These are phyloP conservation scores for Cutaneotrichosporon mucoides DNA, from an alignment of 1,284 basidiomycete species.

Conservation along the genomic window DNA sequence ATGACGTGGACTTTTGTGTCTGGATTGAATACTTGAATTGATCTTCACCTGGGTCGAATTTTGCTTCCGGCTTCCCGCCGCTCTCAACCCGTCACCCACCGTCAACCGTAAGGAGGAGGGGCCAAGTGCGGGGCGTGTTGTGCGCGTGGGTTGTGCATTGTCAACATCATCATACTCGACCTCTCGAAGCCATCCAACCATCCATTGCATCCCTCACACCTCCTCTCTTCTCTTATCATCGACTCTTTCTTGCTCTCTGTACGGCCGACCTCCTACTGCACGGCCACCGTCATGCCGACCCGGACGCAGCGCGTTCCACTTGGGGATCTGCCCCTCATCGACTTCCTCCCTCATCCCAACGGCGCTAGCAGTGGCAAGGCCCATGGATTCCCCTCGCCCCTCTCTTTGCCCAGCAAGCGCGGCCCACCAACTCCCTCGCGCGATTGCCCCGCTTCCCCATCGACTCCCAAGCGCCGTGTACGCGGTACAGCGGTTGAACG, in stretches of 20 bases:
- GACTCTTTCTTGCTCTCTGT: no score
- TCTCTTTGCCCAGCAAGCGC: constrained; percentile 19
- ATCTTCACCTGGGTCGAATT: no score
- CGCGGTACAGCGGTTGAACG: not conserved
- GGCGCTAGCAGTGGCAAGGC: not conserved
- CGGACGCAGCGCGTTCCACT: constrained; percentile 9
- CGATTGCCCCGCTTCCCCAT: not conserved
- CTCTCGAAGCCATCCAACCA: no score
- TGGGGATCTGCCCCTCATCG: constrained; percentile 14
- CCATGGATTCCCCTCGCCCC: constrained; percentile 10
- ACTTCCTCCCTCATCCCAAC: constrained; percentile 12
- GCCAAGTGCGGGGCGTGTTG: no score
- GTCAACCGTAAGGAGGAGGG: no score
- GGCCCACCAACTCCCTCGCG: not conserved
- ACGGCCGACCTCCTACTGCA: no score
- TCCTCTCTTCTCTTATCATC: no score
- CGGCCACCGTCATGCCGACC: not conserved
- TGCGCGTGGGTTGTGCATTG: not conserved
- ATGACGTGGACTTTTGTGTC: no score
- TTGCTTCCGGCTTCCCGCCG: no score
- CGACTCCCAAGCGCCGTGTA: constrained; percentile 8
- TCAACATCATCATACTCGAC: not conserved
- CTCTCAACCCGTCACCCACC: no score
- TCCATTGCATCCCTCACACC: no score
- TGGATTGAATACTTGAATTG: no score